Evolutionary conservation across 164 flowering plant genomes (phyloP).

Genomic region (Stephania cephalantha): DNA sequence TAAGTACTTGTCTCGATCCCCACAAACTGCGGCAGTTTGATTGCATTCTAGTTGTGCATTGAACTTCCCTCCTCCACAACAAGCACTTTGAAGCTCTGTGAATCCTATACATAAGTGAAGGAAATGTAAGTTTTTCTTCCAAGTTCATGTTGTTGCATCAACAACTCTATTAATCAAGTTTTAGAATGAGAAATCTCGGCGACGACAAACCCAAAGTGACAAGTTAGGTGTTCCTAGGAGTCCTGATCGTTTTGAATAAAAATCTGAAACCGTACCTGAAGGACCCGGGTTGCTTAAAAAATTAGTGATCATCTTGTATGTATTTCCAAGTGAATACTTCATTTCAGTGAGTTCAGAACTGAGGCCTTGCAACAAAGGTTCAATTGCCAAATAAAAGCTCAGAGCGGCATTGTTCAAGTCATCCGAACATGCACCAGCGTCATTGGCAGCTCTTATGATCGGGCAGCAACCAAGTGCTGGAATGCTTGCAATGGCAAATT

Average conservation of each 20-base stretch:
- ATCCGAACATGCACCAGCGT: constrained; percentile 29
- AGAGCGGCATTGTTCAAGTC: constrained; percentile 25
- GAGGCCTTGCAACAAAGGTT: constrained; percentile 24
- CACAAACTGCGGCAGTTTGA: constrained; percentile 25
- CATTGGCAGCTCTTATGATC: constrained; percentile 20
- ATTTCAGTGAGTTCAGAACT: constrained; percentile 28
- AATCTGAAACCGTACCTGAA: constrained; percentile 16
- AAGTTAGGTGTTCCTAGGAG: constrained; percentile 8
- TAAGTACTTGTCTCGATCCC: constrained; percentile 27
- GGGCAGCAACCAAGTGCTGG: constrained; percentile 55
- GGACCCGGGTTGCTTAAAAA: constrained; percentile 11
- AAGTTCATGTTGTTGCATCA: neutral
- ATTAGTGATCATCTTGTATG: constrained; percentile 28
- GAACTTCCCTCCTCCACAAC: constrained; percentile 40
- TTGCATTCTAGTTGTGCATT: constrained; percentile 17
- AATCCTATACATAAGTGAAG: constrained; percentile 24
- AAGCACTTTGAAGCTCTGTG: constrained; percentile 26
- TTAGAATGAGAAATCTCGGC: neutral
- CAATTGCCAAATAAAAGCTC: constrained; percentile 19
- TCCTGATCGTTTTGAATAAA: too few relatives aligned
- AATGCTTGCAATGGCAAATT: constrained; percentile 39
- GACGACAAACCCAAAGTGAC: neutral
- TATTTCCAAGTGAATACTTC: constrained; percentile 47
- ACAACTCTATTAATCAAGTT: neutral
- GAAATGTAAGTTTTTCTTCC: neutral